Conservation (phyloP, 2,329 filamentous ascomycete species). For the Talaromyces sp. region DNA sequence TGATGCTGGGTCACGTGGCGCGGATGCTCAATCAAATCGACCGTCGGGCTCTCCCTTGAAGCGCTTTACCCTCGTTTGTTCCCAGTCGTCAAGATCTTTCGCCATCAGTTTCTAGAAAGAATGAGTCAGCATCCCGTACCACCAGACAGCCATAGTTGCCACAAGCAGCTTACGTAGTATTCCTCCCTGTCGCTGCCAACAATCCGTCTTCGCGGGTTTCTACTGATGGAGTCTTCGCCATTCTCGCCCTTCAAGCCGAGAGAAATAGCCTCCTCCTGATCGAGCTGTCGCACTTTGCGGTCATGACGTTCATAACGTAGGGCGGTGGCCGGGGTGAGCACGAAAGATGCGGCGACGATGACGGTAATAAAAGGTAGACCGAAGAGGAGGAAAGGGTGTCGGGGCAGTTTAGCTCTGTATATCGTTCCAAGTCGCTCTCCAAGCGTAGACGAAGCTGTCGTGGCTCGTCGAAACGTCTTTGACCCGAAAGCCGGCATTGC, state of each 20-base stretch:
- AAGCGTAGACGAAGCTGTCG: conserved; percentile 49
- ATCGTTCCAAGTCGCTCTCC: conserved; percentile 65
- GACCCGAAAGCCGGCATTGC: conserved; percentile 61
- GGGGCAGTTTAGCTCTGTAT: conserved; percentile 72
- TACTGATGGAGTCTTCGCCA: conserved; percentile 72
- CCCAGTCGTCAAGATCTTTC: conserved; percentile 93
- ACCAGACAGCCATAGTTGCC: not conserved
- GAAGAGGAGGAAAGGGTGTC: conserved; percentile 86
- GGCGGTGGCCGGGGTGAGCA: conserved; percentile 89
- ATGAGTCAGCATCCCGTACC: conserved; percentile 6
- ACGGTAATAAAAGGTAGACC: conserved; percentile 87
- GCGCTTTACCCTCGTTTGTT: conserved; percentile 89
- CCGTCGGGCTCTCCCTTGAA: conserved; percentile 88
- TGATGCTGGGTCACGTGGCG: not conserved
- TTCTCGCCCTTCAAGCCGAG: conserved; percentile 63
- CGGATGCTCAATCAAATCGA: conserved; percentile 48
- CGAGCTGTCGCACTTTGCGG: conserved; percentile 79
- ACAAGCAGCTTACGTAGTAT: conserved; percentile 43
- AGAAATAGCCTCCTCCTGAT: conserved; percentile 79
- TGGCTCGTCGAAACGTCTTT: conserved; percentile 66
- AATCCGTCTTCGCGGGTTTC: conserved; percentile 43
- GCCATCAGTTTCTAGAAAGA: conserved; percentile 65
- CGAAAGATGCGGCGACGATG: conserved; percentile 88
- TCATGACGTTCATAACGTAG: conserved; percentile 92
- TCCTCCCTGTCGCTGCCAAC: conserved; percentile 45